Conservation (phyloP, 2,329 filamentous ascomycete genomes). For the Metarhizium anisopliae region DNA sequence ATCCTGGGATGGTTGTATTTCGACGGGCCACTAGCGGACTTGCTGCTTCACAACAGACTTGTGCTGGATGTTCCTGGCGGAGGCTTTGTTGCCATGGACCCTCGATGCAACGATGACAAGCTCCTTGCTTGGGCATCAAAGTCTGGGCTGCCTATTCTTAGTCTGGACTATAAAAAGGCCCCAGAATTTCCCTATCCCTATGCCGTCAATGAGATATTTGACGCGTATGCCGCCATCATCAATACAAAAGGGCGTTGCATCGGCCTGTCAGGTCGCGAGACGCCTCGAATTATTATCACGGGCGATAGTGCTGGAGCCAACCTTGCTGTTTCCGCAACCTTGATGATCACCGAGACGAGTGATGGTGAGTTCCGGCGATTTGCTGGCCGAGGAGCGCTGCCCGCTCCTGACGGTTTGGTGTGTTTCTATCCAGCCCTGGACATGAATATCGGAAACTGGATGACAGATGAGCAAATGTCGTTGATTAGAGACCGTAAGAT, state of each 20-base stretch:
- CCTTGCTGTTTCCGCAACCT: conserved; percentile 55
- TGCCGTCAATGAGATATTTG: conserved; percentile 40
- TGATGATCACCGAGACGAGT: conserved; percentile 81
- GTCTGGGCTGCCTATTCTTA: conserved; percentile 79
- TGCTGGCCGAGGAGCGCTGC: conserved; percentile 43
- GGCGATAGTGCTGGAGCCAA: conserved; percentile 43
- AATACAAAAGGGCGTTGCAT: conserved; percentile 32
- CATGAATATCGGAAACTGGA: conserved; percentile 98
- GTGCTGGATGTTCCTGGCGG: conserved; percentile 88
- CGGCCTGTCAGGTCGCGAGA: conserved; percentile 30
- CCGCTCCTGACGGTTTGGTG: conserved; percentile 70
- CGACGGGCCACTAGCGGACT: conserved; percentile 71
- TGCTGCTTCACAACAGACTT: conserved; percentile 67
- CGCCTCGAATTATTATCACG: conserved; percentile 33
- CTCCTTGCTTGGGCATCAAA: conserved; percentile 86
- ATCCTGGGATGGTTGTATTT: conserved; percentile 89
- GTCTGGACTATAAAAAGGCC: conserved; percentile 68
- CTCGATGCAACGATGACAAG: conserved; percentile 90
- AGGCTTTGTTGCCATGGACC: conserved; percentile 94
- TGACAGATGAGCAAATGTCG: conserved; percentile 96
- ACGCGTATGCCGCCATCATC: conserved; percentile 32
- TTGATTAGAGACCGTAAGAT: conserved; percentile 77
- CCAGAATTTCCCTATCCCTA: conserved; percentile 42
- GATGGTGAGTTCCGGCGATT: conserved; percentile 29
- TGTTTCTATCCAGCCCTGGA: conserved; percentile 86